Percentiles rank a stretch among this genome's conserved stretches.
Conservation (phyloP, 208 protist genomes). For the Trypanosoma melophagium region DNA sequence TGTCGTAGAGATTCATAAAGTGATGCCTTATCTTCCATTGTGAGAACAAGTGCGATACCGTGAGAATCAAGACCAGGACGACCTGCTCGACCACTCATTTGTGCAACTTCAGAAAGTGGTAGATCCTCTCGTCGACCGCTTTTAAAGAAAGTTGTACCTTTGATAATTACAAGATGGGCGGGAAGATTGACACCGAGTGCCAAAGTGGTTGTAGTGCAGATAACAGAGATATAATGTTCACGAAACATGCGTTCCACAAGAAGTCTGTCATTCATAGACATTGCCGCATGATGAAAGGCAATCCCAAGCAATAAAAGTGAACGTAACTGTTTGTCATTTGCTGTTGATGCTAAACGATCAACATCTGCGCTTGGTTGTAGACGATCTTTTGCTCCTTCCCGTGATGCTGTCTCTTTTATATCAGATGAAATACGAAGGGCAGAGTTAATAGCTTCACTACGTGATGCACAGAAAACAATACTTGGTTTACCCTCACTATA, state of each 20-base stretch:
- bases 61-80: slow-evolving; percentile 82
- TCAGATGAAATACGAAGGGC: slow-evolving; percentile 64
- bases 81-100: slow-evolving; percentile 97
- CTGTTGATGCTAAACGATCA: slow-evolving; percentile 25
- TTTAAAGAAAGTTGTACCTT: slow-evolving; percentile 99
- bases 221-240: slow-evolving; percentile 73
- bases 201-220: slow-evolving; percentile 93
- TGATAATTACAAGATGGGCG: slow-evolving; percentile 90
- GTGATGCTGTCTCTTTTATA: slow-evolving; percentile 40
- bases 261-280: slow-evolving; percentile 64
- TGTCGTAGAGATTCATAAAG: slow-evolving; percentile 63
- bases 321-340: slow-evolving; percentile 76
- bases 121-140: slow-evolving; percentile 93
- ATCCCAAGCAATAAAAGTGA: slow-evolving; percentile 64
- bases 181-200: slow-evolving; percentile 94
- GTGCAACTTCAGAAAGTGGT: slow-evolving; percentile 96
- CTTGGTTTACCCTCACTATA: slow-evolving; percentile 73
- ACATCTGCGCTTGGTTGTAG: slow-evolving; percentile 48
- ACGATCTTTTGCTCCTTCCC: slow-evolving; percentile 29
- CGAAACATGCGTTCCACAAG: slow-evolving; percentile 89
- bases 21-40: slow-evolving; percentile 49
- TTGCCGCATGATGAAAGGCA: slow-evolving; percentile 88
- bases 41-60: slow-evolving; percentile 90
- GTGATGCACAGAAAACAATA: slow-evolving; percentile 90
- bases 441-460: slow-evolving; percentile 68